Evolutionary conservation across 2,329 filamentous ascomycete species (phyloP), one percentile per base, ranked within the genome.

Genomic region (Ophiostoma pallidulum): DNA sequence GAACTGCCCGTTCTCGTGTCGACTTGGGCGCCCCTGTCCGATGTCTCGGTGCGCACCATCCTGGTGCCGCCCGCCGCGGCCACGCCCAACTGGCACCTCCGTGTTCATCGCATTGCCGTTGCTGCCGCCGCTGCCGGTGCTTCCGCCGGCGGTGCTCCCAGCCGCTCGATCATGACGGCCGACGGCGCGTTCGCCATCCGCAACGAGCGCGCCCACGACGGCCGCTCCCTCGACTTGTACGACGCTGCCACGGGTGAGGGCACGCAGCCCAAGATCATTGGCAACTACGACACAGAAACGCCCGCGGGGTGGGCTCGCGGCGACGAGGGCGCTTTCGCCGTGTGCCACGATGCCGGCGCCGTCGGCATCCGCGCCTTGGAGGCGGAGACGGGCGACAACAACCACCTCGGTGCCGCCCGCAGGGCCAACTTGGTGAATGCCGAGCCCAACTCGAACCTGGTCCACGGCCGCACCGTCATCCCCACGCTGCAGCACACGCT

Each of bases 391-490:
- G n/a, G n/a, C n/a, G n/a, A n/a, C n/a, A n/a, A n/a, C n/a, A n/a
- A 24, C 14, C 16, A 1, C 4, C 14, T 16, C 10, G 13, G 44
- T 3, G 14, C 7, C 19, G 44, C 20, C 20, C 70, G 82, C 18
- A 65, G 63, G 46, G 84, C 84, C 3, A 80, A 75, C 59, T 69
- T 87, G 22, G 77, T 89, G 41, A 80, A 87, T 49, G 82, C 84
- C 10, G 86, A 90, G 60, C 84, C 85, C 7, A 89, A 90, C 65
- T 84, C 81, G 41, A 90, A 90, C 63, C 65, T 90, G 29, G 71
- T 88, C 3, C 80, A 87, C 65, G 78, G 80, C 50, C 69, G 85
- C 50, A 87, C 82, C 4, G 72, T 84, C 36, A 75, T 90, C 55
- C 86, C 86, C 20, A 81, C 81, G 26, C 63, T 90, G 57, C 76